Conservation (phyloP, 805 yeast genomes). For the Maudiozyma bulderi region DNA sequence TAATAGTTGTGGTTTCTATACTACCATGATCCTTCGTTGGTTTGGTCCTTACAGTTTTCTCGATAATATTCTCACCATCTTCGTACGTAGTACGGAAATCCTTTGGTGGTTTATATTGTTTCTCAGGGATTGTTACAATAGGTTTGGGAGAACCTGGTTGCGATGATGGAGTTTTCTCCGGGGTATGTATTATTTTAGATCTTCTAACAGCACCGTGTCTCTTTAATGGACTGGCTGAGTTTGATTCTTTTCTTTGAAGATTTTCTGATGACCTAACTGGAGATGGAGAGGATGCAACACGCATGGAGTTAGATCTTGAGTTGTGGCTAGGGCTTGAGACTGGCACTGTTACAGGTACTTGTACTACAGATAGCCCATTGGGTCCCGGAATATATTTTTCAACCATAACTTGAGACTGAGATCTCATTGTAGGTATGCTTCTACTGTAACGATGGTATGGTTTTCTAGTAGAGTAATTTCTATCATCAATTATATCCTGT, state of each 20-base stretch:
- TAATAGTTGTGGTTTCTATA: neutral
- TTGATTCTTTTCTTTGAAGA: neutral
- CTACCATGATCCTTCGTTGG: neutral
- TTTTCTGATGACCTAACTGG: neutral
- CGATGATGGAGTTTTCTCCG: neutral
- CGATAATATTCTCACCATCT: neutral
- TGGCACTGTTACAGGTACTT: slow-evolving; percentile 42
- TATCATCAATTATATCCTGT: neutral
- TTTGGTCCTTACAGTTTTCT: neutral
- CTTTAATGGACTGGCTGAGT: neutral
- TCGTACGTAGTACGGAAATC: neutral
- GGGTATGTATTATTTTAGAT: neutral
- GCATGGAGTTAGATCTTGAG: no score
- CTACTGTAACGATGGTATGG: neutral
- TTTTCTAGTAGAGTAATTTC: neutral
- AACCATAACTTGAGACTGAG: slow-evolving; percentile 30
- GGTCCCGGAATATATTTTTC: slow-evolving; percentile 67
- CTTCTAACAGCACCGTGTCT: neutral
- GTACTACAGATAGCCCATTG: slow-evolving; percentile 55
- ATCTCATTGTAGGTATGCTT: neutral
- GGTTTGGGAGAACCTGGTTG: no score
- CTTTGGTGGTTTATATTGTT: neutral
- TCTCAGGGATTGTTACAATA: no score
- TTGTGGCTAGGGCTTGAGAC: no score
- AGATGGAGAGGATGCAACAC: no score